Evolutionary conservation across 2,329 filamentous ascomycete species (phyloP).

Genomic region (Nemania abortiva): DNA sequence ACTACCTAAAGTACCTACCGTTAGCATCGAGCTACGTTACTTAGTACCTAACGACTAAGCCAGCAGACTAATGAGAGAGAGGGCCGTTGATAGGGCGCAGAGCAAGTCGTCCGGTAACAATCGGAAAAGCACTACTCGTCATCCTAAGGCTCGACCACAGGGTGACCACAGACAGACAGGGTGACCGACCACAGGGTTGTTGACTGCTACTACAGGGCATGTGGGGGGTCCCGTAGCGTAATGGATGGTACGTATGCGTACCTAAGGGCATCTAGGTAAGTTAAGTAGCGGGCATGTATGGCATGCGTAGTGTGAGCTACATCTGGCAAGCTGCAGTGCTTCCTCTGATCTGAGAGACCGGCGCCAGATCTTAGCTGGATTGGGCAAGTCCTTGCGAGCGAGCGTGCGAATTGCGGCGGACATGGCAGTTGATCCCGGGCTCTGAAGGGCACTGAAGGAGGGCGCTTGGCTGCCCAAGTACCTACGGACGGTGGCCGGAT

Average conservation of each 20-base stretch:
- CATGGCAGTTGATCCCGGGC: conserved; percentile 17
- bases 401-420: conserved; percentile 25
- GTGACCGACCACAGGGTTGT: neutral
- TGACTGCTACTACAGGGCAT: conserved; percentile 1
- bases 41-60: conserved; percentile 12
- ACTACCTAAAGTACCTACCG: neutral
- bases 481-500: conserved; percentile 29
- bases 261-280: neutral
- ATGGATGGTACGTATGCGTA: neutral
- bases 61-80: conserved; percentile 2
- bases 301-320: conserved; percentile 12
- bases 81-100: conserved; percentile 27
- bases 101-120: conserved; percentile 6
- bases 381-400: conserved; percentile 49
- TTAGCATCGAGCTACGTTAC: neutral
- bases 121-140: conserved; percentile 23
- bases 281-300: neutral
- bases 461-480: conserved; percentile 23
- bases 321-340: conserved; percentile 17
- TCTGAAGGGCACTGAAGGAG: neutral
- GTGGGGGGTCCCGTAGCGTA: conserved; percentile 17
- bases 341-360: neutral
- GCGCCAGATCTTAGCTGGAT: conserved; percentile 44
- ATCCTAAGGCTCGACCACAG: conserved; percentile 16
- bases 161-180: neutral